These are phyloP conservation scores for Gyrodon lividus DNA, from an alignment of 768 basidiomycete species.

Conservation along the genomic window DNA sequence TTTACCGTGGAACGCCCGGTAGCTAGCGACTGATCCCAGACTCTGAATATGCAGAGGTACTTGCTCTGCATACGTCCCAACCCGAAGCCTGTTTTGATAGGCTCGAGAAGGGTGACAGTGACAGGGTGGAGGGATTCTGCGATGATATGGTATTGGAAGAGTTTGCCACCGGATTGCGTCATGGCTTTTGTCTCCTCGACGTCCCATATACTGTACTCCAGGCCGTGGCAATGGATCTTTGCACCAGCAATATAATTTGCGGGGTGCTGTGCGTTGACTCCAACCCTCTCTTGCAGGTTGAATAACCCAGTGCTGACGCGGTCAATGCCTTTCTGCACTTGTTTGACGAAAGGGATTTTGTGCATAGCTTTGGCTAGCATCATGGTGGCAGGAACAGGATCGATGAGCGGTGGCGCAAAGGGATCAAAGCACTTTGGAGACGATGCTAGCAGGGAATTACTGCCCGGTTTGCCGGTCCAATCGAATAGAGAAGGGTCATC, in stretches of 20 bases:
- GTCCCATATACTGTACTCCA: constrained; percentile 17
- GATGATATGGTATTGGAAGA: constrained; percentile 19
- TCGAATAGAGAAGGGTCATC: constrained; percentile 26
- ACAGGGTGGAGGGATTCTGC: constrained; percentile 17
- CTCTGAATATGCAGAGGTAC: constrained; percentile 18
- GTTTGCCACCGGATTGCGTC: constrained; percentile 2
- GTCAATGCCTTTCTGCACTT: constrained; percentile 16
- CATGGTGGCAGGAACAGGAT: constrained; percentile 19
- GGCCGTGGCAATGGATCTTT: constrained; percentile 20
- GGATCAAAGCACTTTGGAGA: constrained; percentile 23
- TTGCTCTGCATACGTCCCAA: constrained; percentile 12
- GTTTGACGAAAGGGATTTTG: constrained; percentile 12
- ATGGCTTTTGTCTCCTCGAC: constrained; percentile 17
- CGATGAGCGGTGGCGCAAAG: constrained; percentile 13
- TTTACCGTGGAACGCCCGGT: constrained; percentile 2
- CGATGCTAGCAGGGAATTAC: constrained; percentile 18
- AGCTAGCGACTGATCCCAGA: constrained; percentile 22
- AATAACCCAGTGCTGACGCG: constrained; percentile 13
- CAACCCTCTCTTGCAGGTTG: constrained; percentile 18
- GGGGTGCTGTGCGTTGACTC: constrained; percentile 20
- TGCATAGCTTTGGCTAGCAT: not conserved
- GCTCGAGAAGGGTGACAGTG: constrained; percentile 20
- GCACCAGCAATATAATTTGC: constrained; percentile 20
- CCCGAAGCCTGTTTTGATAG: constrained; percentile 19
- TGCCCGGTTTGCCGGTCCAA: constrained; percentile 18